These are phyloP conservation scores for Zea mays DNA, from an alignment of 176 grass and related monocot species.

Conservation along the genomic window Zm-B73-REFERENCE-NAM-5.0 NC_050096.1:266792501-266793000, in stretches of 20 bases:
- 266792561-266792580: too few species aligned
- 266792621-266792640: not conserved
- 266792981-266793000: slow-evolving; percentile 41
- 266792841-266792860: slow-evolving; percentile 10
- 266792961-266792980: slow-evolving; percentile 47
- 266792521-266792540: too few species aligned
- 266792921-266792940: slow-evolving; percentile 43
- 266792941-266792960: slow-evolving; percentile 28
- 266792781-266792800: slow-evolving; percentile 21
- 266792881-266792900: not conserved
- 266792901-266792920: slow-evolving; percentile 31
- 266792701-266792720: not conserved
- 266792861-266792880: not conserved
- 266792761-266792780: slow-evolving; percentile 15
- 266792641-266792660: not conserved
- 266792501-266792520: not conserved
- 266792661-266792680: not conserved
- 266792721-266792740: slow-evolving; percentile 19
- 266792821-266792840: slow-evolving; percentile 32
- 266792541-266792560: too few species aligned
- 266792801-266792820: slow-evolving; percentile 25
- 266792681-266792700: slow-evolving; percentile 14
- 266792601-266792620: not conserved
- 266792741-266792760: slow-evolving; percentile 6
- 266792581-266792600: not conserved